Conservation (phyloP, 352 stramenopile genomes). For the Peronosclerospora sorghi region DNA sequence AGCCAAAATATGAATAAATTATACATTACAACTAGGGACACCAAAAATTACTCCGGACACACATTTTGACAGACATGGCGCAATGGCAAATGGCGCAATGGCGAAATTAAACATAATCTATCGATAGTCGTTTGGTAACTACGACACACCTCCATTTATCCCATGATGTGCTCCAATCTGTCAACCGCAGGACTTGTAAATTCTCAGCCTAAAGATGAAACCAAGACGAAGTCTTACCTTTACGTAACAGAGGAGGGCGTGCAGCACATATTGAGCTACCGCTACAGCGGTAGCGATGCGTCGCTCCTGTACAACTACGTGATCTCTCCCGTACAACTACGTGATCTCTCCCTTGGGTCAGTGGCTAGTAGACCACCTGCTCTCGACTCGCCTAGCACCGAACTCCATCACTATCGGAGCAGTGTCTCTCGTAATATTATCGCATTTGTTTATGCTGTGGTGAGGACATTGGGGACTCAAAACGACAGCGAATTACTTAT, state of each 20-base stretch:
- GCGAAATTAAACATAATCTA: no score
- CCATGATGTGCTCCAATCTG: no score
- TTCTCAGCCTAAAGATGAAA: no score
- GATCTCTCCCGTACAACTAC: conserved; percentile 78
- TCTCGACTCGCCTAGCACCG: conserved; percentile 55
- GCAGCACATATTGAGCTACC: conserved; percentile 59
- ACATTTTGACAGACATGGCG: no score
- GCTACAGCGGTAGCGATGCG: conserved; percentile 79
- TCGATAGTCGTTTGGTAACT: no score
- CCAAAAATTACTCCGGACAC: no score
- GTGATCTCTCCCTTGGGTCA: conserved; percentile 67
- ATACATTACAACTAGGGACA: no score
- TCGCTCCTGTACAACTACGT: conserved; percentile 79
- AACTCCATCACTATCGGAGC: conserved; percentile 80
- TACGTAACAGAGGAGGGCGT: conserved; percentile 69
- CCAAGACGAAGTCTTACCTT: conserved; percentile 21
- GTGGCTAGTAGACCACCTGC: conserved; percentile 62
- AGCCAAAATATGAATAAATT: no score
- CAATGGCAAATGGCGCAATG: no score
- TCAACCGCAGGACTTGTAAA: no score
- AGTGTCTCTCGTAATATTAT: conserved; percentile 54
- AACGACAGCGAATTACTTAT: conserved; percentile 13
- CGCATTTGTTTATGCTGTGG: conserved; percentile 70
- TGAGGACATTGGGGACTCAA: conserved; percentile 6
- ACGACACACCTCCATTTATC: no score